These are phyloP conservation scores for Xylariaceae sp. DNA, from an alignment of 2,329 filamentous ascomycete genomes.

Conservation along the genomic window DNA sequence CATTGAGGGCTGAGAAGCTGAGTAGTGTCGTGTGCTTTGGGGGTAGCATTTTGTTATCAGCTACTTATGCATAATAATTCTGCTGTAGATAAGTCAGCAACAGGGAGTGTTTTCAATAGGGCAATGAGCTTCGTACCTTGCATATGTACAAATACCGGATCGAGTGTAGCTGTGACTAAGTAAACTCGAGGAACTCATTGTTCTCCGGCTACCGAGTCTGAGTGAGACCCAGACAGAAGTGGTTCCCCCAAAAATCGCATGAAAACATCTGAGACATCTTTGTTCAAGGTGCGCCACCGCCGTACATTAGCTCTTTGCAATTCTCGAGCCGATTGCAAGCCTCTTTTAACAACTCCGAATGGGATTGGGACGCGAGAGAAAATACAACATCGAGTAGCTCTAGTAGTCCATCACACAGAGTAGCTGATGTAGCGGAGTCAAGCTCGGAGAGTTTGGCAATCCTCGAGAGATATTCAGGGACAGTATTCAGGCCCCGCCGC, in stretches of 20 bases:
- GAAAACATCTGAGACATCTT: constrained; percentile 1
- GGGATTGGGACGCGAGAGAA: constrained; percentile 51
- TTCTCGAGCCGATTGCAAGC: constrained; percentile 73
- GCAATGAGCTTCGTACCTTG: neutral
- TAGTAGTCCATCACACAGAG: constrained; percentile 64
- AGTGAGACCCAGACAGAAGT: neutral
- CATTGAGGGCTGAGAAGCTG: neutral
- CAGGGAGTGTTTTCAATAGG: neutral
- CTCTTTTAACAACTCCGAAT: constrained; percentile 77
- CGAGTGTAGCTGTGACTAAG: neutral
- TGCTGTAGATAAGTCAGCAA: neutral
- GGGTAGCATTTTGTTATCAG: neutral
- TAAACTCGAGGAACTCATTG: neutral
- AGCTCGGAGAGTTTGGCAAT: constrained; percentile 75
- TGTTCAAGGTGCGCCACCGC: constrained; percentile 31
- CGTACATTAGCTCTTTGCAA: constrained; percentile 64
- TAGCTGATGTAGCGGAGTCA: constrained; percentile 69
- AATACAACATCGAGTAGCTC: constrained; percentile 54
- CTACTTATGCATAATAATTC: neutral
- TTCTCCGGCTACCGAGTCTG: neutral
- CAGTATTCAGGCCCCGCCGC: constrained; percentile 42
- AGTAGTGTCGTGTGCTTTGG: too few species aligned
- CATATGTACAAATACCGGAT: neutral
- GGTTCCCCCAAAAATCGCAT: neutral
- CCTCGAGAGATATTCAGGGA: constrained; percentile 59